These are phyloP conservation scores for Tylopilus orsonianus DNA, from an alignment of 1,284 basidiomycete genomes.

Conservation along the genomic window DNA sequence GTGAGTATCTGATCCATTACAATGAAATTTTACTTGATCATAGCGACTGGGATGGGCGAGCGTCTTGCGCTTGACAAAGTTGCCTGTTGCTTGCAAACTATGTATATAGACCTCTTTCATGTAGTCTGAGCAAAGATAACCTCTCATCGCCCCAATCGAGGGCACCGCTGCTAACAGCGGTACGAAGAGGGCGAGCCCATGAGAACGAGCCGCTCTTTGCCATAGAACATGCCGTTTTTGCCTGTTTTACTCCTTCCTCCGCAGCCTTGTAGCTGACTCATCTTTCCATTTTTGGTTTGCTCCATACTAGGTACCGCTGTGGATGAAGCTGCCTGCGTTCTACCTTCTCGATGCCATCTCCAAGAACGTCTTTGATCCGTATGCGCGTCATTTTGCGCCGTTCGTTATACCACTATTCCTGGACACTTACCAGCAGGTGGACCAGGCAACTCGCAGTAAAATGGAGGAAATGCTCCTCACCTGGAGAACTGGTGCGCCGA, in stretches of 20 bases:
- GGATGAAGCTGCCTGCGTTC: conserved; percentile 90
- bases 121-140: conserved; percentile 44
- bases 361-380: conserved; percentile 91
- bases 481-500: conserved; percentile 83
- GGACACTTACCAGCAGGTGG: conserved; percentile 82
- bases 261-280: conserved; percentile 60
- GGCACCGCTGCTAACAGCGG: conserved; percentile 36
- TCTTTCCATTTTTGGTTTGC: conserved; percentile 39
- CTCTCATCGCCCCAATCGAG: conserved; percentile 31
- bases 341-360: conserved; percentile 97
- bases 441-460: conserved; percentile 80
- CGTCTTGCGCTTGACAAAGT: conserved; percentile 25
- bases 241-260: conserved; percentile 27
- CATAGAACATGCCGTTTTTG: conserved; percentile 25
- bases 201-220: conserved; percentile 25
- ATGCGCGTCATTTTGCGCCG: conserved; percentile 77
- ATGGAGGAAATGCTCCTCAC: conserved; percentile 96
- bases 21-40: conserved; percentile 22
- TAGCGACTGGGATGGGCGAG: conserved; percentile 31
- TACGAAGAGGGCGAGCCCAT: conserved; percentile 34
- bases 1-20: conserved; percentile 57
- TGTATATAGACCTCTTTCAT: conserved; percentile 38
- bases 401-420: conserved; percentile 80
- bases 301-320: conserved; percentile 74
- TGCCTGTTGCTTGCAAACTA: conserved; percentile 31